Evolutionary conservation across 2,329 filamentous ascomycete genomes (phyloP).

Genomic region (Aspergillus amoenus): DNA sequence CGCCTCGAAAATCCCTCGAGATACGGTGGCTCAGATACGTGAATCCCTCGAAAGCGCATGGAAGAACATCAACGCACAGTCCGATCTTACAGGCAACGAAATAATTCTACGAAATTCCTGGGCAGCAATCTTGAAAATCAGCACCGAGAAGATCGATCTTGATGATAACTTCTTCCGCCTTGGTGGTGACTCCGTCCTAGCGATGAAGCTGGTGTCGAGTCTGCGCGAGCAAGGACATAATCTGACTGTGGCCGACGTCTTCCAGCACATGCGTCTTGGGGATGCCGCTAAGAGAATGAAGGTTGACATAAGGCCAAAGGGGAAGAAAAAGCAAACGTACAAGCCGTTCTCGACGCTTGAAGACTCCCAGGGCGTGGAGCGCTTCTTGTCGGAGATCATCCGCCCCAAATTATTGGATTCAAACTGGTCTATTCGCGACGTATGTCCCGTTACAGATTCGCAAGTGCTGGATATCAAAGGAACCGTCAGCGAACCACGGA

Average conservation of each 20-base stretch:
- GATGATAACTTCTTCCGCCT: conserved; percentile 62
- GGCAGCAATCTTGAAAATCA: conserved; percentile 28
- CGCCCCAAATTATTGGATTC: conserved; percentile 50
- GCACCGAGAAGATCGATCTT: conserved; percentile 47
- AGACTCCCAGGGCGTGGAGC: conserved; percentile 29
- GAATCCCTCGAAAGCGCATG: conserved; percentile 31
- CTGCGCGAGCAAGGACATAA: conserved; percentile 43
- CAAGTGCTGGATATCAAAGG: conserved; percentile 61
- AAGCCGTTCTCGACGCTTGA: conserved; percentile 54
- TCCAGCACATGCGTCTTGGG: conserved; percentile 45
- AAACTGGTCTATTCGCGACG: conserved; percentile 53
- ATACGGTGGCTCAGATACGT: conserved; percentile 16
- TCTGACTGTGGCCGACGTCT: conserved; percentile 52
- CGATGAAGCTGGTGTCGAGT: conserved; percentile 56
- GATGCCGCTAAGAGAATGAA: conserved; percentile 56
- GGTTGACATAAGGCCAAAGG: conserved; percentile 32
- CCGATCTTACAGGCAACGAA: conserved; percentile 36
- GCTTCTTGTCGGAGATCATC: conserved; percentile 49
- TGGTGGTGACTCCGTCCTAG: conserved; percentile 60
- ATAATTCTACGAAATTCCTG: conserved; percentile 34
- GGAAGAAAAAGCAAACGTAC: conserved; percentile 26
- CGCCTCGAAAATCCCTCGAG: conserved; percentile 27
- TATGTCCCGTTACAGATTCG: conserved; percentile 57
- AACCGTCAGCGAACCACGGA: conserved; percentile 59
- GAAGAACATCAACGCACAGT: conserved; percentile 28